Percentiles rank a stretch among this genome's conserved stretches.
These are phyloP conservation scores for Coprinellus micaceus DNA, from an alignment of 768 basidiomycete genomes.

Conservation along the genomic window DNA sequence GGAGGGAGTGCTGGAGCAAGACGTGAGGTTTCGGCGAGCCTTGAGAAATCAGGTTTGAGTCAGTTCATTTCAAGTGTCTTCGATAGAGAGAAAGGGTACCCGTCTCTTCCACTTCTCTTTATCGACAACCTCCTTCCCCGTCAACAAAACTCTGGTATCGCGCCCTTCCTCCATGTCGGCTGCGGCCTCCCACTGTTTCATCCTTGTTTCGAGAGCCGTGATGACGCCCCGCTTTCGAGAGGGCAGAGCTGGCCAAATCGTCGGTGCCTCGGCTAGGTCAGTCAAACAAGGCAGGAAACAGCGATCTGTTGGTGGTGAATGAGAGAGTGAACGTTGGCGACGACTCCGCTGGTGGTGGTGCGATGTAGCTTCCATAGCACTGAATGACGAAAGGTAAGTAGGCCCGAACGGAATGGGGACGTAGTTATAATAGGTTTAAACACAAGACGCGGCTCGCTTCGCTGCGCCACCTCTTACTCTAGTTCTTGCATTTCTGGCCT, in stretches of 20 bases:
- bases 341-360: too few relatives aligned
- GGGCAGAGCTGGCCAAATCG: constrained; percentile 60
- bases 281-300: constrained; percentile 69
- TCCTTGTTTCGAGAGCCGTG: constrained; percentile 70
- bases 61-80: constrained; percentile 7
- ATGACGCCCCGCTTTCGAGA: constrained; percentile 73
- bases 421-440: too few relatives aligned
- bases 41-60: constrained; percentile 26
- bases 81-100: constrained; percentile 27
- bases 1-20: constrained; percentile 78
- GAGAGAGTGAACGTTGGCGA: constrained; percentile 73
- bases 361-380: too few relatives aligned
- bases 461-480: too few relatives aligned
- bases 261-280: constrained; percentile 43
- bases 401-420: too few relatives aligned
- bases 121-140: constrained; percentile 46
- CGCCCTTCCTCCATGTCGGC: constrained; percentile 50
- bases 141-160: constrained; percentile 37
- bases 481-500: too few relatives aligned
- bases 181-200: constrained; percentile 58
- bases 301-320: constrained; percentile 74
- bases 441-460: too few relatives aligned
- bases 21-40: constrained; percentile 86
- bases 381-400: too few relatives aligned
- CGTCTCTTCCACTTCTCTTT: constrained; percentile 74